Evolutionary conservation across 257 asterid genomes (phyloP).

Genomic region (Fraxinus cuspidata): DNA sequence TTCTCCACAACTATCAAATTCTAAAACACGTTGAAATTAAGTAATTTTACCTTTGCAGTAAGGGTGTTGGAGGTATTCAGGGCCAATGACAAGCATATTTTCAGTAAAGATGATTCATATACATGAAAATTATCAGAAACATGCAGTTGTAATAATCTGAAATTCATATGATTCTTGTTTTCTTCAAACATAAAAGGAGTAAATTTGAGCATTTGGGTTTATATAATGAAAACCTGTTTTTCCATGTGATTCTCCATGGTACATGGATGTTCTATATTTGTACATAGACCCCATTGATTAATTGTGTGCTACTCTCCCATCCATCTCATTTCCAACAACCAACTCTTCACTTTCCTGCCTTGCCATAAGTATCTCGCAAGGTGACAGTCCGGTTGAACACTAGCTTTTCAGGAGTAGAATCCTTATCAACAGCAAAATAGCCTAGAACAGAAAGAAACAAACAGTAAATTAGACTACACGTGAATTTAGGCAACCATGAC

Average conservation of each 20-base stretch:
- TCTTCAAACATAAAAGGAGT: not conserved
- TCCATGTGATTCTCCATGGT: not conserved
- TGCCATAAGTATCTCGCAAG: conserved; percentile 61
- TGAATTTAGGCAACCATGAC: not conserved
- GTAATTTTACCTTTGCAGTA: not conserved
- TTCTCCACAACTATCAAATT: not conserved
- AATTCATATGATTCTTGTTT: not conserved
- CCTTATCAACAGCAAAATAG: conserved; percentile 70
- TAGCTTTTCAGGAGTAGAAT: conserved; percentile 62
- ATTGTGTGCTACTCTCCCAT: conserved; percentile 1
- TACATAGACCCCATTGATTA: conserved; percentile 1
- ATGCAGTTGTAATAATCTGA: not conserved
- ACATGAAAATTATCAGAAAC: too few relatives aligned
- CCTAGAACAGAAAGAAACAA: conserved; percentile 40
- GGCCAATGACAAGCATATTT: not conserved
- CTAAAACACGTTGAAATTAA: not conserved
- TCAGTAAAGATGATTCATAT: not conserved
- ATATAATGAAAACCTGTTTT: not conserved
- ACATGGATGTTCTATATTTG: conserved; percentile 8
- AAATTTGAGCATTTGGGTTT: not conserved
- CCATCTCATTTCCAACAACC: not conserved
- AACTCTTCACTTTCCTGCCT: conserved; percentile 57
- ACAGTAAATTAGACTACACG: not conserved
- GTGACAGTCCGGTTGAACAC: conserved; percentile 81
- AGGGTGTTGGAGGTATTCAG: too few relatives aligned